A percentile compares a stretch with the other conserved stretches of the same genome.
phyloP scores from a whole-genome alignment of 2,329 filamentous ascomycete genomes.

The Raffaelea ambrosiae region DNA sequence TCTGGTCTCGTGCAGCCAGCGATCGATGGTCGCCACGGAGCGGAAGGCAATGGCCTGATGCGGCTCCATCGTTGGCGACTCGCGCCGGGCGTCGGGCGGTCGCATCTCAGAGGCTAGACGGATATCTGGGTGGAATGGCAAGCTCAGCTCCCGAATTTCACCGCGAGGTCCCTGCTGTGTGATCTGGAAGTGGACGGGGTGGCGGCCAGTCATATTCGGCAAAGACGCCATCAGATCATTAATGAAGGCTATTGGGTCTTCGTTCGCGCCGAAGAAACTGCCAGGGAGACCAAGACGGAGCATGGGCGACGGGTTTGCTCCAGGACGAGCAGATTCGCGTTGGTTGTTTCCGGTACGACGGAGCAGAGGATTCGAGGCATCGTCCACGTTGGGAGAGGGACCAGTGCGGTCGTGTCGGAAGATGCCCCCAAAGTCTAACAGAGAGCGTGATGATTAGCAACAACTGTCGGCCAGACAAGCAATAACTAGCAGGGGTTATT shows the following conservation, averaged over 20 bases:
- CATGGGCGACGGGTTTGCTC: constrained; percentile 23
- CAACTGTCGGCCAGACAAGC: background rate
- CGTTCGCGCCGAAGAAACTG: constrained; percentile 34
- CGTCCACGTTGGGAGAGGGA: constrained; percentile 54
- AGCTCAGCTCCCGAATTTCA: constrained; percentile 43
- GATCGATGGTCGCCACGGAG: constrained; percentile 59
- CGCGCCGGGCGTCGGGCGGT: too few relatives aligned
- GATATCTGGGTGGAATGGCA: constrained; percentile 22
- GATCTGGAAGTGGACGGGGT: constrained; percentile 53
- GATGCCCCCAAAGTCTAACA: constrained; percentile 38
- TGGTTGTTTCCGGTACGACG: constrained; percentile 46
- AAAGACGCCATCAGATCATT: constrained; percentile 49
- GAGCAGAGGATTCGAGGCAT: constrained; percentile 80
- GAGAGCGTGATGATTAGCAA: constrained; percentile 9
- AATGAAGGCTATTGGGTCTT: constrained; percentile 35
- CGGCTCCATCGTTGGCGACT: constrained; percentile 41
- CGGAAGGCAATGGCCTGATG: constrained; percentile 69
- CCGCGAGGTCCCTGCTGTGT: constrained; percentile 37
- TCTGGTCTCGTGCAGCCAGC: constrained; percentile 85
- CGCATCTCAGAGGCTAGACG: constrained; percentile 1
- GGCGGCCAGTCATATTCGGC: constrained; percentile 22
- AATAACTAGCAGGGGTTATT: background rate
- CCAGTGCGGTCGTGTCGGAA: constrained; percentile 45
- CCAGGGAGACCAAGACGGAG: constrained; percentile 44
- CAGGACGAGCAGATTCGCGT: constrained; percentile 35